Conservation (phyloP, 2,329 filamentous ascomycete species). For the Tolypocladium nubicola region DNA sequence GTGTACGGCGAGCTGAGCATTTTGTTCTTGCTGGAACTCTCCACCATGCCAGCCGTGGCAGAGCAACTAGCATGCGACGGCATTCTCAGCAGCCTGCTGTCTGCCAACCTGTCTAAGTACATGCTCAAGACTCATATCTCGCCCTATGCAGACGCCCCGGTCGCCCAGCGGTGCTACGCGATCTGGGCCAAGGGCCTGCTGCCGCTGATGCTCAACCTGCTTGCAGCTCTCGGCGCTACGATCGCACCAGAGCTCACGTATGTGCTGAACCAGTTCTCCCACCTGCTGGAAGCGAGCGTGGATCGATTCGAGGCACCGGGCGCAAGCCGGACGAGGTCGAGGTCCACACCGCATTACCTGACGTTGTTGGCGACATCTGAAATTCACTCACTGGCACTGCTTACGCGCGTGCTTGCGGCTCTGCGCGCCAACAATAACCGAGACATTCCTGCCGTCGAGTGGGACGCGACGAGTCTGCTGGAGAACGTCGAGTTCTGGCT, state of each 20-base stretch:
- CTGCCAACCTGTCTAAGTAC: conserved; percentile 67
- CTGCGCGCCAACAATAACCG: conserved; percentile 56
- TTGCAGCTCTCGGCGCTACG: conserved; percentile 69
- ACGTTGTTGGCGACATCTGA: conserved; percentile 67
- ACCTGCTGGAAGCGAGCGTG: conserved; percentile 62
- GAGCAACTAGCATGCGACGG: conserved; percentile 87
- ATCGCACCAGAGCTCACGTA: conserved; percentile 76
- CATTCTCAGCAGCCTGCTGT: conserved; percentile 66
- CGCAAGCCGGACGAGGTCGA: conserved; percentile 38
- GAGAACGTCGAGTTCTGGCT: conserved; percentile 83
- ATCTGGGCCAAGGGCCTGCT: conserved; percentile 88
- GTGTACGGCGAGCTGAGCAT: conserved; percentile 90
- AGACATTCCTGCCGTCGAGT: conserved; percentile 62
- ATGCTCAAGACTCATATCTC: conserved; percentile 63
- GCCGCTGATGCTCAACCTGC: conserved; percentile 78
- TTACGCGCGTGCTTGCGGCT: conserved; percentile 60
- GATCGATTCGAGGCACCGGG: conserved; percentile 57
- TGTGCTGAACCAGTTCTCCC: conserved; percentile 83
- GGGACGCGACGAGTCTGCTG: conserved; percentile 60
- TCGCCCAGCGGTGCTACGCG: conserved; percentile 64
- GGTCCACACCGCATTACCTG: conserved; percentile 49
- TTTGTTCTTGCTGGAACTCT: conserved; percentile 80
- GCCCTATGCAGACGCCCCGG: conserved; percentile 64
- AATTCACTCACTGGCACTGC: conserved; percentile 65
- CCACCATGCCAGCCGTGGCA: conserved; percentile 67